Conservation (phyloP, 129 eudicot species). For the Centaurea solstitialis region DNA sequence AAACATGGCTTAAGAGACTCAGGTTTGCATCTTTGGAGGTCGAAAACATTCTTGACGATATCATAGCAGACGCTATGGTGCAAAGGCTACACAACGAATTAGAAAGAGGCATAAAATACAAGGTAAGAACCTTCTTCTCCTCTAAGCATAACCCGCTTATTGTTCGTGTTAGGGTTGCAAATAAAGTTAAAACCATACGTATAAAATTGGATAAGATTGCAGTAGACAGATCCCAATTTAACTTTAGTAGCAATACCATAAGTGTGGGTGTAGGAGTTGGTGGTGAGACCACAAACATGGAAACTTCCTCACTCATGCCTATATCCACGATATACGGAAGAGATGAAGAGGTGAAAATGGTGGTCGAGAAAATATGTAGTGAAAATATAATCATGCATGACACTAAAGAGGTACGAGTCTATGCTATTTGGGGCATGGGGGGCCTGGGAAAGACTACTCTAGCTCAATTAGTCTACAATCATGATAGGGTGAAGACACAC, state of each 20-base stretch:
- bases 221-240: too few relatives aligned
- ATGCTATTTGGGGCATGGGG: background rate
- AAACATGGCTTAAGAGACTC: slow-evolving; percentile 15
- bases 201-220: background rate
- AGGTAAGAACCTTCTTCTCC: slow-evolving; percentile 13
- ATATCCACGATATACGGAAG: background rate
- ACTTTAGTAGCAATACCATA: too few relatives aligned
- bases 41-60: background rate
- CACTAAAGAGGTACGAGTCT: background rate
- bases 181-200: background rate
- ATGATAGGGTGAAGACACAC: too few relatives aligned
- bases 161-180: background rate
- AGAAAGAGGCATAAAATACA: slow-evolving; percentile 6
- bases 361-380: background rate
- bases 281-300: background rate
- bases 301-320: background rate
- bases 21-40: slow-evolving; percentile 10
- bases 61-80: slow-evolving; percentile 1
- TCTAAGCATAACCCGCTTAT: background rate
- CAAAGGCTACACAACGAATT: background rate
- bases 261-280: too few relatives aligned
- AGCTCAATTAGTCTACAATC: too few relatives aligned
- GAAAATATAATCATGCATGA: background rate
- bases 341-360: background rate
- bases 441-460: too few relatives aligned